phyloP scores from a whole-genome alignment of 129 eudicot species.

The Flaveria bidentis region DNA sequence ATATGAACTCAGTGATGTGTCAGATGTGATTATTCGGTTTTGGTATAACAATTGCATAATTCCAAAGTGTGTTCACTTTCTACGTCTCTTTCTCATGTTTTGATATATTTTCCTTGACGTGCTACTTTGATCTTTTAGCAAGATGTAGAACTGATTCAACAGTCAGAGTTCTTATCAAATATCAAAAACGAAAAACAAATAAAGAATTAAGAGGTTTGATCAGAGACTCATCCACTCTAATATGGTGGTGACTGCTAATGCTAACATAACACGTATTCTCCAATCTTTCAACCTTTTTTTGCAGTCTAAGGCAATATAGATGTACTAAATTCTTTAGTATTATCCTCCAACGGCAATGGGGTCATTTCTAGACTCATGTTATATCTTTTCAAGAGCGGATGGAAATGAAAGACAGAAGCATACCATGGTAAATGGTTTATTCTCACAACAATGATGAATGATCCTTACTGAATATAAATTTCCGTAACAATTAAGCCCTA shows the following conservation, averaged over 20 bases:
- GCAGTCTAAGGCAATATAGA: background rate
- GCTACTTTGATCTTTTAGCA: background rate
- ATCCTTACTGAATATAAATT: background rate
- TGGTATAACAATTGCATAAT: background rate
- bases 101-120: background rate
- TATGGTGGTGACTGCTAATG: background rate
- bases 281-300: background rate
- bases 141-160: background rate
- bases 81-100: background rate
- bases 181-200: background rate
- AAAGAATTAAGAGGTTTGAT: background rate
- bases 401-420: background rate
- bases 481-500: background rate
- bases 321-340: background rate
- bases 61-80: background rate
- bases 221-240: background rate
- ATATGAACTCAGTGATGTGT: background rate
- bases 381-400: background rate
- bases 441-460: background rate
- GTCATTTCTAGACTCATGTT: background rate
- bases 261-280: background rate
- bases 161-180: background rate
- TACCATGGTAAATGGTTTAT: background rate
- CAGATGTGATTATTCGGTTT: background rate
- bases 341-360: background rate